These are phyloP conservation scores for Arctium minus DNA, from an alignment of 129 eudicot genomes.

Conservation along the genomic window DNA sequence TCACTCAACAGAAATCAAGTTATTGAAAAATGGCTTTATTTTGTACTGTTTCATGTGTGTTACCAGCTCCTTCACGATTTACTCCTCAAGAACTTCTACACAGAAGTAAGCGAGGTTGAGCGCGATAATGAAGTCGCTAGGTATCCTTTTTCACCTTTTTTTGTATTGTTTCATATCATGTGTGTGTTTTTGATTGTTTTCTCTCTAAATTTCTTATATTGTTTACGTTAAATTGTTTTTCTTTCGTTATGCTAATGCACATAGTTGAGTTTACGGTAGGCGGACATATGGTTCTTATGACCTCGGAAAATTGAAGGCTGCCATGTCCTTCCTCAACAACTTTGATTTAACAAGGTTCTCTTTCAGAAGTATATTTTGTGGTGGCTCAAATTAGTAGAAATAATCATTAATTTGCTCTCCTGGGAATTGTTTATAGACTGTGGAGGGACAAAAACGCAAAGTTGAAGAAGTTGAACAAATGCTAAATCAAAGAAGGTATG, in stretches of 20 bases:
- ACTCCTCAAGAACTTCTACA: conserved; percentile 77
- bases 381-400: background rate
- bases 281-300: no score
- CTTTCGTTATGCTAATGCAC: background rate
- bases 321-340: no score
- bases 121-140: conserved; percentile 95
- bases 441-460: conserved; percentile 77
- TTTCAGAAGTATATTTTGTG: background rate
- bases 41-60: no score
- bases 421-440: conserved; percentile 52
- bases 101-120: conserved; percentile 96
- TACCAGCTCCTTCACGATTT: conserved; percentile 34
- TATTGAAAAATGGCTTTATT: no score
- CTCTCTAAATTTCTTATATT: background rate
- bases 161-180: background rate
- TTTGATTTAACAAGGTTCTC: no score
- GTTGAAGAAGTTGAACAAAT: conserved; percentile 77
- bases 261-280: no score
- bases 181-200: background rate
- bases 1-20: no score
- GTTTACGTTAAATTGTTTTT: background rate
- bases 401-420: background rate
- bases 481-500: conserved; percentile 78
- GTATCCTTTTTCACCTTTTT: conserved; percentile 22
- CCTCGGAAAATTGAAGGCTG: no score